These are phyloP conservation scores for Arbutus unedo DNA, from an alignment of 148 eudicot species.

Conservation along the genomic window DNA sequence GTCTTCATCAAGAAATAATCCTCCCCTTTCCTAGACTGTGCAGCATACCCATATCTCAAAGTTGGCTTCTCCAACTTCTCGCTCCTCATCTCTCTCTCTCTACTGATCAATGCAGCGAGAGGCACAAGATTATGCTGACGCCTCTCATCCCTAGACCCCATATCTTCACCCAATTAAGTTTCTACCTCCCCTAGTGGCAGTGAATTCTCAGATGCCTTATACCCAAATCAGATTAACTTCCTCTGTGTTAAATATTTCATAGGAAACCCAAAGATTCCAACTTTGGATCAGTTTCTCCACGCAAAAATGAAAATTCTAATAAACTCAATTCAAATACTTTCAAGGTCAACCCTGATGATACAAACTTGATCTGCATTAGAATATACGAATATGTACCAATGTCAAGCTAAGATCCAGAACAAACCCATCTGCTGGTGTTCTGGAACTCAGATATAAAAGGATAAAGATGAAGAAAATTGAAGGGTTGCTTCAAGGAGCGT, in stretches of 20 bases:
- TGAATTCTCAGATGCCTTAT: not conserved
- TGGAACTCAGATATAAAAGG: not conserved
- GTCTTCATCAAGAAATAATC: constrained; percentile 77
- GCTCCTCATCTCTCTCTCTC: constrained; percentile 81
- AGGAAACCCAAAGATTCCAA: not conserved
- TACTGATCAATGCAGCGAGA: constrained; percentile 80
- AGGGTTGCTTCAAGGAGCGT: no score
- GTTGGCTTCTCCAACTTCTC: constrained; percentile 75
- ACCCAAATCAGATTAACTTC: not conserved
- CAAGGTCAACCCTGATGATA: not conserved
- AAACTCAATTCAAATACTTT: not conserved
- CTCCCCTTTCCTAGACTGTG: constrained; percentile 92
- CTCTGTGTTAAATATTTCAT: not conserved
- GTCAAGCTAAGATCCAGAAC: constrained; percentile 4
- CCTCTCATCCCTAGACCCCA: constrained; percentile 56
- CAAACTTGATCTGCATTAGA: not conserved
- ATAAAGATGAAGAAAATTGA: not conserved
- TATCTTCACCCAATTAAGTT: not conserved
- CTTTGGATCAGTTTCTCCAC: not conserved
- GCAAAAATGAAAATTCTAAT: not conserved
- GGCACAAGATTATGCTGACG: constrained; percentile 56
- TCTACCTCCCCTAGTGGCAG: not conserved
- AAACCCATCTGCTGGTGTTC: not conserved
- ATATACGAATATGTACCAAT: not conserved
- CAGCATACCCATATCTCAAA: constrained; percentile 86